Evolutionary conservation across 2,329 filamentous ascomycete genomes (phyloP), one percentile per base, ranked within the genome.

Genomic region (Orbilia oligospora): DNA sequence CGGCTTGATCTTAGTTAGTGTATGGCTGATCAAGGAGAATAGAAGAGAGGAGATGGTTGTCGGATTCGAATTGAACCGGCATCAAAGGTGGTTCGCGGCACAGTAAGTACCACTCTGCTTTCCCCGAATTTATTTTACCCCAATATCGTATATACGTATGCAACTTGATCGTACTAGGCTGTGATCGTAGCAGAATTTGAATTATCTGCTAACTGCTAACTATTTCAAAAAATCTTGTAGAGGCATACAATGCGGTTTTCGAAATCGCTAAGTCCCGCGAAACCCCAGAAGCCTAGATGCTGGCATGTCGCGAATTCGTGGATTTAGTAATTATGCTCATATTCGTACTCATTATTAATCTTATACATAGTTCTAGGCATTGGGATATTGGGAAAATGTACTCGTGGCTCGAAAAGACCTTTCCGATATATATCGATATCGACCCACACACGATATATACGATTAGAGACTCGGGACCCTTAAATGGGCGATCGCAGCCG

Each of bases 21-120:
- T 61, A n/a, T 61, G 18, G 56, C n/a, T 61, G 56, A 44, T 61
- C 3, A 61, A 61, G 12, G 56, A 61, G 18, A 61, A 58, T 14
- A 38, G 36, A 30, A 44, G 18, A 8, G 56, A 61, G 20, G 56
- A 61, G 8, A 27, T 44, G 36, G 20, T 61, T 10, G 56, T 61
- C 2, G 56, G 56, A 9, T 61, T 61, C 20, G 56, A 61, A 61
- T 44, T 61, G 14, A 61, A 61, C 27, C 18, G 56, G 10, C 56
- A 61, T 24, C 56, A 61, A 12, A 61, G 56, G 14, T 41, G 56
- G 33, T 27, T 61, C n/a, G 56, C 56, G 6, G 20, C 20, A n/a
- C 33, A 61, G 56, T 61, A 27, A 44, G 56, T 27, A 44, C 6
- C 38, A 51, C 10, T 22, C 20, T 18, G 16, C 36, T 14, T n/a